phyloP scores from a whole-genome alignment of 2,329 filamentous ascomycete species.

The Fusarium pseudoanthophilum region DNA sequence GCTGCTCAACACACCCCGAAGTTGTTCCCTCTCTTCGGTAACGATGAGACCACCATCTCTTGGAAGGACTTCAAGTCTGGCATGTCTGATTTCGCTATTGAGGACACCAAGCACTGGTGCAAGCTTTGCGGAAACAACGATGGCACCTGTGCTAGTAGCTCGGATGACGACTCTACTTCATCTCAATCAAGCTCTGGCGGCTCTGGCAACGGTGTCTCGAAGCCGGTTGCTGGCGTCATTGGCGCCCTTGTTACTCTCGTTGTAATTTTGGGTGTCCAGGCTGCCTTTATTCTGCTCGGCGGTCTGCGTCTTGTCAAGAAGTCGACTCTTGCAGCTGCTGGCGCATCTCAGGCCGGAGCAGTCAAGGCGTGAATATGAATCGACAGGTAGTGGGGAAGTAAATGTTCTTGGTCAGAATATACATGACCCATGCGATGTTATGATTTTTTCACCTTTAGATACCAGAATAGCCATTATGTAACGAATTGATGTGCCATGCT shows the following conservation, averaged over 20 bases:
- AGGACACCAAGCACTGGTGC: slow-evolving; percentile 77
- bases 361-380: slow-evolving; percentile 39
- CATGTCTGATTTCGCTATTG: slow-evolving; percentile 75
- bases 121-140: slow-evolving; percentile 77
- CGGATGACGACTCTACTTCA: slow-evolving; percentile 33
- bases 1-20: slow-evolving; percentile 62
- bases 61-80: slow-evolving; percentile 75
- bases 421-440: not conserved
- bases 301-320: slow-evolving; percentile 62
- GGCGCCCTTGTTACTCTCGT: slow-evolving; percentile 73
- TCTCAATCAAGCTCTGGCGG: slow-evolving; percentile 31
- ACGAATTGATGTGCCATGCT: not conserved
- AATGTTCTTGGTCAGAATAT: not conserved
- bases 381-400: too few species aligned
- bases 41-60: slow-evolving; percentile 63
- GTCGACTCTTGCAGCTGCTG: slow-evolving; percentile 48
- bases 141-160: slow-evolving; percentile 66
- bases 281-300: slow-evolving; percentile 54
- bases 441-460: slow-evolving; percentile 7
- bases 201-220: slow-evolving; percentile 64
- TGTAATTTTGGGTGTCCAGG: slow-evolving; percentile 60
- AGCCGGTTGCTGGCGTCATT: slow-evolving; percentile 82
- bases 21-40: slow-evolving; percentile 70
- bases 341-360: slow-evolving; percentile 9
- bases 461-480: not conserved